Conservation (phyloP, 1,284 basidiomycete species). For the Dichomitus squalens region DNA sequence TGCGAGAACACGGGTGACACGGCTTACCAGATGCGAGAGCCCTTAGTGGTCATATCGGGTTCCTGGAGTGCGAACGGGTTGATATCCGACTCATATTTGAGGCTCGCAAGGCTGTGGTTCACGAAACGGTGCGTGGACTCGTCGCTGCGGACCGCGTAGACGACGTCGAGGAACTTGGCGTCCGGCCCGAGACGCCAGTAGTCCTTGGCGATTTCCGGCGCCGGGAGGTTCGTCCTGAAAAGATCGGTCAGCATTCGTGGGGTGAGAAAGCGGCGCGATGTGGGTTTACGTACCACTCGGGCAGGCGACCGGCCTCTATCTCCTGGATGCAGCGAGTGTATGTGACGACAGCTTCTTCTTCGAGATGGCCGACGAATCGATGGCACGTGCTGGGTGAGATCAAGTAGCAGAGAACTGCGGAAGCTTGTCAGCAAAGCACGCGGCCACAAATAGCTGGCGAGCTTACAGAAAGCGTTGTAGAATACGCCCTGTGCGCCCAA, state of each 20-base stretch:
- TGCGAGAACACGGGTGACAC: not conserved
- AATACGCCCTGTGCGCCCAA: conserved; percentile 90
- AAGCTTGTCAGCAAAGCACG: not conserved
- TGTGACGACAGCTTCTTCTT: conserved; percentile 93
- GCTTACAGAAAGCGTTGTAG: conserved; percentile 86
- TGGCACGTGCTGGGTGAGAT: conserved; percentile 85
- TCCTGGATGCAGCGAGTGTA: conserved; percentile 85
- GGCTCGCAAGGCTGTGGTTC: conserved; percentile 90
- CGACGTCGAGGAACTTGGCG: conserved; percentile 84
- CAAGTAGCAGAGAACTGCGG: conserved; percentile 76
- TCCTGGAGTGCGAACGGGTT: conserved; percentile 94
- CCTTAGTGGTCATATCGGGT: conserved; percentile 83
- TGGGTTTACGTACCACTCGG: conserved; percentile 68
- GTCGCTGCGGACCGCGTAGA: conserved; percentile 91
- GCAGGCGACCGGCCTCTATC: conserved; percentile 82
- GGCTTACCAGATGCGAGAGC: conserved; percentile 66
- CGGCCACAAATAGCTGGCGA: not conserved
- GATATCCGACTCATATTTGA: conserved; percentile 75
- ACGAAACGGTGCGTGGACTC: conserved; percentile 93
- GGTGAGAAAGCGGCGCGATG: not conserved
- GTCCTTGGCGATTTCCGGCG: conserved; percentile 90
- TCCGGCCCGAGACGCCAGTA: conserved; percentile 85
- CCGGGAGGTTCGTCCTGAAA: conserved; percentile 62
- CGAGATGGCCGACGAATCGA: conserved; percentile 93
- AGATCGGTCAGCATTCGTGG: too few relatives aligned